Conservation (phyloP, 176 grass and related monocot genomes). For the Oryza coarctata region DNA sequence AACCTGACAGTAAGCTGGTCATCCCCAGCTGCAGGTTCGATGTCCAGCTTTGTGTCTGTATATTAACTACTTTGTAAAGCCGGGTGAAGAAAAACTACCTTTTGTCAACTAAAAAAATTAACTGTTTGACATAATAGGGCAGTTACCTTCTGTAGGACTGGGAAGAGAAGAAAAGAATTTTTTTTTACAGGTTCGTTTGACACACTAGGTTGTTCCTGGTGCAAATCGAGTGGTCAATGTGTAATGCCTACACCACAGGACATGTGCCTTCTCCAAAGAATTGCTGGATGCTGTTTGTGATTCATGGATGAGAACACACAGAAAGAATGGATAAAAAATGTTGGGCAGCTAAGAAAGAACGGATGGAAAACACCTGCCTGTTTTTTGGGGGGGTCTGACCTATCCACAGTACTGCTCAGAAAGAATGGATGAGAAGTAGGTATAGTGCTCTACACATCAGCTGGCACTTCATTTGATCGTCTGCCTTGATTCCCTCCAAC, state of each 20-base stretch:
- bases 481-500: not conserved
- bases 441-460: not conserved
- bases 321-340: constrained; percentile 6
- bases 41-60: not conserved
- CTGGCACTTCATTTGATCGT: not conserved
- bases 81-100: too few species aligned
- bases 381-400: not conserved
- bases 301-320: not conserved
- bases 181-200: not conserved
- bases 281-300: not conserved
- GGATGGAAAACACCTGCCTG: not conserved
- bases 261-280: not conserved
- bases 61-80: too few species aligned
- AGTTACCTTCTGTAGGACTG: not conserved
- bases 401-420: not conserved
- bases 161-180: not conserved
- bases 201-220: not conserved
- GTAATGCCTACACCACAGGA: not conserved
- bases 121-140: not conserved
- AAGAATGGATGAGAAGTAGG: not conserved
- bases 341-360: not conserved
- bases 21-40: not conserved
- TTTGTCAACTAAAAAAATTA: not conserved
- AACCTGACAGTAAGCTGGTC: not conserved
- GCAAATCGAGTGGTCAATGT: not conserved